These are phyloP conservation scores for Neospermospora avenae DNA, from an alignment of 2,329 filamentous ascomycete genomes.

Conservation along the genomic window DNA sequence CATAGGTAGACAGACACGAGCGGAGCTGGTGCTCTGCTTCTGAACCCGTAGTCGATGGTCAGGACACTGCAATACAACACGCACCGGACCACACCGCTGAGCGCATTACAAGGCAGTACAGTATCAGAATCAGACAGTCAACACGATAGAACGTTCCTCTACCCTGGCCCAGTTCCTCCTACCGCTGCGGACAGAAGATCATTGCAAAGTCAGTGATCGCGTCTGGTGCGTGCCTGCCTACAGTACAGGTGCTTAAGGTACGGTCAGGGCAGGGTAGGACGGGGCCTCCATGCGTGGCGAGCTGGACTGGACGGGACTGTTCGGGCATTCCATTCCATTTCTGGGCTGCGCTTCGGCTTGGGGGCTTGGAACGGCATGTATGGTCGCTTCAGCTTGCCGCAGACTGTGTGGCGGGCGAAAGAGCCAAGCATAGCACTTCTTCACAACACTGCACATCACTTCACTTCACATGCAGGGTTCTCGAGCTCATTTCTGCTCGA, in stretches of 20 bases:
- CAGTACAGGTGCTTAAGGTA: too few species aligned
- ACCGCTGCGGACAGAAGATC: slow-evolving; percentile 4
- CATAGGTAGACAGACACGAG: slow-evolving; percentile 26
- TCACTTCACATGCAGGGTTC: not conserved
- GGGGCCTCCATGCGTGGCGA: too few species aligned
- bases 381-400: not conserved
- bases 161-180: not conserved
- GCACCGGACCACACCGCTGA: not conserved
- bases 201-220: not conserved
- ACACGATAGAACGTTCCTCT: not conserved
- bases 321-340: too few species aligned
- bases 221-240: too few species aligned
- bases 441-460: too few species aligned
- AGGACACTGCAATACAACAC: not conserved
- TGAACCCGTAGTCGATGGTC: slow-evolving; percentile 4
- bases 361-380: not conserved
- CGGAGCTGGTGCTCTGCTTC: slow-evolving; percentile 23
- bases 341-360: too few species aligned
- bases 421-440: not conserved
- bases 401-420: not conserved
- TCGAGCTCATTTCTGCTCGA: not conserved
- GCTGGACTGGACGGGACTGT: too few species aligned
- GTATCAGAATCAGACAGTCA: not conserved
- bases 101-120: not conserved
- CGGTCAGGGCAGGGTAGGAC: too few species aligned